Conservation (phyloP, 106 monocot species). For the Dendrobium chrysotoxum region DNA sequence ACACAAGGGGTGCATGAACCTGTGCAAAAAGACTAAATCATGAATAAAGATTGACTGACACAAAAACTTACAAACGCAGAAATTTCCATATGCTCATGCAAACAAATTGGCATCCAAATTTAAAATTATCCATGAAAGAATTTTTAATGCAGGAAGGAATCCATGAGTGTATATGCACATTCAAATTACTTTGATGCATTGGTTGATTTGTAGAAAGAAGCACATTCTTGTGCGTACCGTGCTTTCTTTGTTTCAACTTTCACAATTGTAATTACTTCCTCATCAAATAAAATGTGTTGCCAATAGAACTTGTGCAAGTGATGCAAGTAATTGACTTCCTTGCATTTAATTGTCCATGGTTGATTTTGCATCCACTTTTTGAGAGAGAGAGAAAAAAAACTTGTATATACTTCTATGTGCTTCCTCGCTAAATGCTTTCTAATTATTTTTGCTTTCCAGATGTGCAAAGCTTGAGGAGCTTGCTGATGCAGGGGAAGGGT, state of each 20-base stretch:
- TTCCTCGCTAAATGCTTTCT: background rate
- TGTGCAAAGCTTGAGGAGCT: slow-evolving; percentile 5
- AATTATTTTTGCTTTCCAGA: background rate
- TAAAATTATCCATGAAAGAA: background rate
- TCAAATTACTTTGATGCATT: background rate
- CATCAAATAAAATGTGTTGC: background rate
- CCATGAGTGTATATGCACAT: background rate
- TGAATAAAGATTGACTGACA: background rate
- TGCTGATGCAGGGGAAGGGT: background rate
- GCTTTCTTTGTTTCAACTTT: background rate
- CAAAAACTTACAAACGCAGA: background rate
- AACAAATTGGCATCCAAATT: background rate
- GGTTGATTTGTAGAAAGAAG: background rate
- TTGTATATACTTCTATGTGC: background rate
- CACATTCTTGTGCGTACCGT: background rate
- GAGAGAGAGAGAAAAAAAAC: no score
- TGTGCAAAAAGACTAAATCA: background rate
- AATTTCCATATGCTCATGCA: background rate
- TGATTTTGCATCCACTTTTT: background rate
- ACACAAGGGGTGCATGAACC: background rate
- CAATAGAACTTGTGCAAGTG: background rate
- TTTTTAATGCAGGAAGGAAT: background rate
- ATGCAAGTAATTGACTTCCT: background rate
- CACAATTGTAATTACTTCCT: background rate
- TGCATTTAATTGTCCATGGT: background rate